Evolutionary conservation across 148 eudicot genomes (phyloP).

Genomic region (Rhododendron mucronatum): DNA sequence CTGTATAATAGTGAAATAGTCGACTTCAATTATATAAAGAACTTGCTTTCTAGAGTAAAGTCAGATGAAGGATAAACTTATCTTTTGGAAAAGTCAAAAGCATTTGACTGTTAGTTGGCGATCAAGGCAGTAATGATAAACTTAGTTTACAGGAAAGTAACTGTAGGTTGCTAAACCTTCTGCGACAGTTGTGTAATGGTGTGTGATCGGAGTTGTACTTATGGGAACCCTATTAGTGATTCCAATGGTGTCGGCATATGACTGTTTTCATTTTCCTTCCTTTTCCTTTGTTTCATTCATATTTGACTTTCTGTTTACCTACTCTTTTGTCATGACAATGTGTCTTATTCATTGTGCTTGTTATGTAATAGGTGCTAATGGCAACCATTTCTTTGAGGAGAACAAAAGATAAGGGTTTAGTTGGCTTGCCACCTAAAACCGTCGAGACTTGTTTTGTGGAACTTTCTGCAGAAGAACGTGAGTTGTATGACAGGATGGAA

Average conservation of each 20-base stretch:
- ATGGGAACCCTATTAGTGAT: neutral
- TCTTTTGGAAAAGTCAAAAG: neutral
- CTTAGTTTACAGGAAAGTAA: neutral
- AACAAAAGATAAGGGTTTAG: constrained; percentile 69
- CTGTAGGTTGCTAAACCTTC: neutral
- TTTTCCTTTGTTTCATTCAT: neutral
- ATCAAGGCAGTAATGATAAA: neutral
- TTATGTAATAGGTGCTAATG: constrained; percentile 57
- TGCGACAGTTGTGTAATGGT: neutral
- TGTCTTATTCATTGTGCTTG: neutral
- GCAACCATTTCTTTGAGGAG: constrained; percentile 85
- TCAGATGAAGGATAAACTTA: neutral
- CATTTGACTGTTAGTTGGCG: neutral
- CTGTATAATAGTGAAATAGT: neutral
- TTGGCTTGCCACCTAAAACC: constrained; percentile 64
- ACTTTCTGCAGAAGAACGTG: constrained; percentile 74
- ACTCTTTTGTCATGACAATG: neutral
- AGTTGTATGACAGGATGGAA: constrained; percentile 85
- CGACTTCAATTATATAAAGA: neutral
- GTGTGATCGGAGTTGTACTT: neutral
- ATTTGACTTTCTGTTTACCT: neutral
- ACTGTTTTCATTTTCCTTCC: neutral
- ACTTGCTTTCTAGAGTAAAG: constrained; percentile 1
- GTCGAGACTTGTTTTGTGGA: constrained; percentile 61
- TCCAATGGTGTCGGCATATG: neutral